A percentile compares a stretch with the other conserved stretches of the same genome.
These are phyloP conservation scores for Russula olivacea DNA, from an alignment of 768 basidiomycete genomes.

Conservation along the genomic window DNA sequence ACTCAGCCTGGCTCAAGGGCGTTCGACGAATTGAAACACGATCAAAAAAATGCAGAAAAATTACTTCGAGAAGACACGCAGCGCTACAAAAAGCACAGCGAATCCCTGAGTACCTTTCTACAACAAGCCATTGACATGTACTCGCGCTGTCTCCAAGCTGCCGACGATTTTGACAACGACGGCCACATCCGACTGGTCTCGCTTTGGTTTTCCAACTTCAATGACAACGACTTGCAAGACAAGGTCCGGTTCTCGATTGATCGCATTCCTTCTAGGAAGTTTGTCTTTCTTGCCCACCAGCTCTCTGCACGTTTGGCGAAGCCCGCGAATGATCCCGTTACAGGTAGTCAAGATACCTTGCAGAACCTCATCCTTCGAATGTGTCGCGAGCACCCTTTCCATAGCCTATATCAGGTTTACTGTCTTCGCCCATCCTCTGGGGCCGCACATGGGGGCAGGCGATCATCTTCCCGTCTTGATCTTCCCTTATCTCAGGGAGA, in stretches of 20 bases:
- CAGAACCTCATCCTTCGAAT: constrained; percentile 64
- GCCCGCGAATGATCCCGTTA: constrained; percentile 29
- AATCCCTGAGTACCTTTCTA: constrained; percentile 56
- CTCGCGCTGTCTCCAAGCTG: constrained; percentile 61
- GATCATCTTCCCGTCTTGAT: constrained; percentile 44
- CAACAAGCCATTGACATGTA: constrained; percentile 80
- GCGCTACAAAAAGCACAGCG: constrained; percentile 37
- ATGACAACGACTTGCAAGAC: constrained; percentile 45
- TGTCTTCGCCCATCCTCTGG: constrained; percentile 47
- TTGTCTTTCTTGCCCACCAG: constrained; percentile 89
- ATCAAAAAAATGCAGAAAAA: constrained; percentile 40
- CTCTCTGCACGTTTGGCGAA: constrained; percentile 81
- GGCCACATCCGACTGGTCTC: constrained; percentile 78
- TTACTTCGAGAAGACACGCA: constrained; percentile 51
- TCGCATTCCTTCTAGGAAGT: constrained; percentile 77
- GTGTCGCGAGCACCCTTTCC: constrained; percentile 89
- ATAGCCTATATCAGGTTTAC: constrained; percentile 85
- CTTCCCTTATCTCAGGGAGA: constrained; percentile 45
- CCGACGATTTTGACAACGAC: constrained; percentile 71
- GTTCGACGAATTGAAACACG: constrained; percentile 33
- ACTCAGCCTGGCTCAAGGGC: constrained; percentile 25
- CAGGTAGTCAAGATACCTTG: constrained; percentile 51
- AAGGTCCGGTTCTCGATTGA: constrained; percentile 43
- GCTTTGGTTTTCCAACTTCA: constrained; percentile 88
- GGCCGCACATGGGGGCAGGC: constrained; percentile 29